These are phyloP conservation scores for Alternaria brassicicola DNA, from an alignment of 2,329 filamentous ascomycete genomes.

Conservation along the genomic window DNA sequence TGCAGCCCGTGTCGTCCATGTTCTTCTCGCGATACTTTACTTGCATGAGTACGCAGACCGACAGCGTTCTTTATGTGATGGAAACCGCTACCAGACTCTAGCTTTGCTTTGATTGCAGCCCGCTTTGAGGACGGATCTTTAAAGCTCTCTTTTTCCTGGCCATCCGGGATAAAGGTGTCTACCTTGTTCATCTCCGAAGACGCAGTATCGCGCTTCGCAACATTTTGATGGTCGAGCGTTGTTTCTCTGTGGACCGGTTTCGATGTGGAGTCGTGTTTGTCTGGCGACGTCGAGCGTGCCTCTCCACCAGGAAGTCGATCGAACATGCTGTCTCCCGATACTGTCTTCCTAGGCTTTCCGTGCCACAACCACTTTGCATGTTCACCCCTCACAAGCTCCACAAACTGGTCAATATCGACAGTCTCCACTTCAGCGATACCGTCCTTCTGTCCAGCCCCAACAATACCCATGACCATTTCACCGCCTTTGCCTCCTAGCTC, in stretches of 20 bases:
- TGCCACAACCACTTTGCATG: conserved; percentile 93
- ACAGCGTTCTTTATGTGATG: conserved; percentile 87
- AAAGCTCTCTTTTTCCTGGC: conserved; percentile 55
- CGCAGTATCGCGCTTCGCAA: conserved; percentile 38
- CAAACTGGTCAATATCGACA: conserved; percentile 82
- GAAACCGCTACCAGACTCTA: conserved; percentile 80
- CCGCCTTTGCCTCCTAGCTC: conserved; percentile 93
- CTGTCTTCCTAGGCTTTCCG: conserved; percentile 77
- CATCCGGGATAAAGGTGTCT: conserved; percentile 28
- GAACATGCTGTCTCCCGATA: conserved; percentile 45
- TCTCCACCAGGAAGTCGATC: conserved; percentile 47
- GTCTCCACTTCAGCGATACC: conserved; percentile 94
- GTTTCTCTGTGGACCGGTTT: conserved; percentile 60
- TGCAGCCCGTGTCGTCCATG: conserved; percentile 33
- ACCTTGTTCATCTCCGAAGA: conserved; percentile 40
- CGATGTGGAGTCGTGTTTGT: conserved; percentile 55
- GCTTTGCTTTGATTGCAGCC: conserved; percentile 76
- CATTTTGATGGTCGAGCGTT: conserved; percentile 37
- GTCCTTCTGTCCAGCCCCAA: conserved; percentile 80
- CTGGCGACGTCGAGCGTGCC: conserved; percentile 58
- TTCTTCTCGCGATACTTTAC: conserved; percentile 48
- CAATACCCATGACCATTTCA: conserved; percentile 95
- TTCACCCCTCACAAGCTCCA: conserved; percentile 78
- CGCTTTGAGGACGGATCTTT: conserved; percentile 64
- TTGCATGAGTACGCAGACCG: conserved; percentile 58